Evolutionary conservation across 306 rosid species (phyloP).

Genomic region (Spatholobus suberectus): DNA sequence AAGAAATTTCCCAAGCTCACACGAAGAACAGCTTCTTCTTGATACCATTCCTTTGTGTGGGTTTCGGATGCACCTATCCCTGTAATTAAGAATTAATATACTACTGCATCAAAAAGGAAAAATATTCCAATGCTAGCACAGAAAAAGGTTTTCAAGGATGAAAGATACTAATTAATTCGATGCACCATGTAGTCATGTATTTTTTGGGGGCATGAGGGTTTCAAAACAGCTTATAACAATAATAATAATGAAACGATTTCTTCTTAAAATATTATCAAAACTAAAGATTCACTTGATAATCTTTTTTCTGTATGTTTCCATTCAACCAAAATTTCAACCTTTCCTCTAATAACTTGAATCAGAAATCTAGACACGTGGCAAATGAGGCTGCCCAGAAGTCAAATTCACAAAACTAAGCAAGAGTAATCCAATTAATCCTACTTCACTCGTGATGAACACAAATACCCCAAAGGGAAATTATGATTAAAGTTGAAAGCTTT

Average conservation of each 20-base stretch:
- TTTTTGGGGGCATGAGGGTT: background rate
- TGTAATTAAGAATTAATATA: conserved; percentile 36
- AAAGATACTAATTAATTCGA: background rate
- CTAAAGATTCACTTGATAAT: conserved; percentile 1
- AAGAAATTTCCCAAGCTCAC: conserved; percentile 93
- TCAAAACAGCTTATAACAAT: background rate
- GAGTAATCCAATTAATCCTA: background rate
- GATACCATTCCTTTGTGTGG: conserved; percentile 79
- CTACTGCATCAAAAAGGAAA: background rate
- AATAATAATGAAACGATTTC: background rate
- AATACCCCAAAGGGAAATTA: conserved; percentile 40
- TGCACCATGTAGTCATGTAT: background rate
- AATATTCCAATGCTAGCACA: conserved; percentile 10
- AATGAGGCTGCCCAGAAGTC: background rate
- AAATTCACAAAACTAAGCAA: conserved; percentile 35
- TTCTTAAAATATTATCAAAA: background rate
- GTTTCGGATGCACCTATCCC: conserved; percentile 75
- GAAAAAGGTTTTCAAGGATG: background rate
- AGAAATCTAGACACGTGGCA: background rate
- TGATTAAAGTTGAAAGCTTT: conserved; percentile 10
- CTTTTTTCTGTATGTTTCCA: conserved; percentile 4
- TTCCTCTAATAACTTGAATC: conserved; percentile 16
- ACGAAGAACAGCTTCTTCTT: conserved; percentile 90
- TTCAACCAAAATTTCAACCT: conserved; percentile 9
- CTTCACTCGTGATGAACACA: conserved; percentile 4